These are phyloP conservation scores for Protomyces gravidus DNA, from an alignment of 1,139 yeast genomes.

Conservation along the genomic window DNA sequence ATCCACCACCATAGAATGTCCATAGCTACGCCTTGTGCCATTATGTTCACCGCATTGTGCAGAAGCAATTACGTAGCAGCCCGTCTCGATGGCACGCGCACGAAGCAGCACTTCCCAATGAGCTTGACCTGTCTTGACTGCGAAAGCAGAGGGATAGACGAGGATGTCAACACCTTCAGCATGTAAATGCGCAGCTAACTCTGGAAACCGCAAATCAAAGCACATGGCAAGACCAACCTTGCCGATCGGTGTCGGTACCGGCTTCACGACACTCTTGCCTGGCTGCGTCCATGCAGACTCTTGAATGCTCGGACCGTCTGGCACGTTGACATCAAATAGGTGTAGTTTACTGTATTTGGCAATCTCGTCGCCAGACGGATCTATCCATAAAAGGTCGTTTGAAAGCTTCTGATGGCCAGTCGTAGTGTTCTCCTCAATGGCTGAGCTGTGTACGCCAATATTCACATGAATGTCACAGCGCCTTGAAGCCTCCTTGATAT, in stretches of 20 bases:
- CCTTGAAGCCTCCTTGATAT: constrained; percentile 50
- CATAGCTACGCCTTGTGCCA: constrained; percentile 59
- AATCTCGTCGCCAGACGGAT: background rate
- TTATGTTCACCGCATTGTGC: constrained; percentile 82
- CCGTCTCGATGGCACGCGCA: constrained; percentile 84
- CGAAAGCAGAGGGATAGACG: constrained; percentile 87
- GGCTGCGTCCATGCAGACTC: constrained; percentile 81
- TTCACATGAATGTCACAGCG: constrained; percentile 42
- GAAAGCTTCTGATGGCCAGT: too few species aligned
- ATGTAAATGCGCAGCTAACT: constrained; percentile 62
- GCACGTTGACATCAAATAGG: constrained; percentile 79
- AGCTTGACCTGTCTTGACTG: constrained; percentile 81
- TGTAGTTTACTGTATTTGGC: constrained; percentile 79
- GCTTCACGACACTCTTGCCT: constrained; percentile 54
- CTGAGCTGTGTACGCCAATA: constrained; percentile 71
- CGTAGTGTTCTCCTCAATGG: constrained; percentile 35
- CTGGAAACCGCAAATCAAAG: constrained; percentile 87
- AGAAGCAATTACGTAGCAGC: constrained; percentile 79
- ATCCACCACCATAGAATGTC: constrained; percentile 70
- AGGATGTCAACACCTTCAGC: constrained; percentile 70
- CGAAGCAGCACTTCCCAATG: constrained; percentile 81
- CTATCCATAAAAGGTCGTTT: background rate
- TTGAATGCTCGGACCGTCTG: constrained; percentile 53
- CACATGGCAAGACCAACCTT: constrained; percentile 72
- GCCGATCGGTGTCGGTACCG: constrained; percentile 60